These are phyloP conservation scores for Podospora conica DNA, from an alignment of 495 filamentous ascomycete genomes.

Conservation along the genomic window DNA sequence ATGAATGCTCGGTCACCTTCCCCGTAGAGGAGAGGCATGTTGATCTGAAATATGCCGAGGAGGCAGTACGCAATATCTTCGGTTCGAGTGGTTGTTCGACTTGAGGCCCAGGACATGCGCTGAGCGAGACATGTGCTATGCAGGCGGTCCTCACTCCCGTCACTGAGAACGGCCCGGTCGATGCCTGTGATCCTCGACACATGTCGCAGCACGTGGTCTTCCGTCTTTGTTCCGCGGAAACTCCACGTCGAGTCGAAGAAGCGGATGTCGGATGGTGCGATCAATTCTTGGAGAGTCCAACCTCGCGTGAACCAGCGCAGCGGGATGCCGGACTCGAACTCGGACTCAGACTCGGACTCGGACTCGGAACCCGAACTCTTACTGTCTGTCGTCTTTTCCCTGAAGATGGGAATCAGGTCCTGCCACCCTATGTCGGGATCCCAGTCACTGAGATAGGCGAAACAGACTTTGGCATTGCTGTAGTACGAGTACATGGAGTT, in stretches of 20 bases:
- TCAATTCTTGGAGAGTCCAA: neutral
- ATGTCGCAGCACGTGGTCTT: neutral
- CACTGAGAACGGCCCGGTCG: neutral
- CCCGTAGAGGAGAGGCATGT: conserved; percentile 3
- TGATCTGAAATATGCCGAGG: neutral
- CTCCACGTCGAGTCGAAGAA: neutral
- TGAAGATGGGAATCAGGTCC: too few species aligned
- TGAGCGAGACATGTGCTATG: neutral
- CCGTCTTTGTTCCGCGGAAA: neutral
- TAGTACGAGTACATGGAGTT: conserved; percentile 4
- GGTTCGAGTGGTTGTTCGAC: neutral
- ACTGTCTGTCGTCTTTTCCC: too few species aligned
- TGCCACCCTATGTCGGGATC: neutral
- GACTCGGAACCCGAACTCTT: too few species aligned
- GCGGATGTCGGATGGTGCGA: neutral
- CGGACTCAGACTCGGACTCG: too few species aligned
- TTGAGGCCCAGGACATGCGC: neutral
- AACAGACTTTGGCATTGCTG: neutral
- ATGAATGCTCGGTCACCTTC: neutral
- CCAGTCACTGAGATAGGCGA: neutral
- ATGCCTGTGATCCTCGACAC: neutral
- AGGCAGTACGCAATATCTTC: neutral
- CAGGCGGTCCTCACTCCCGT: neutral
- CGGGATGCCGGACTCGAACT: too few species aligned
- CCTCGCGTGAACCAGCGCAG: neutral